These are phyloP conservation scores for Dianthus caryophyllus DNA, from an alignment of 148 eudicot genomes.

Conservation along the genomic window DNA sequence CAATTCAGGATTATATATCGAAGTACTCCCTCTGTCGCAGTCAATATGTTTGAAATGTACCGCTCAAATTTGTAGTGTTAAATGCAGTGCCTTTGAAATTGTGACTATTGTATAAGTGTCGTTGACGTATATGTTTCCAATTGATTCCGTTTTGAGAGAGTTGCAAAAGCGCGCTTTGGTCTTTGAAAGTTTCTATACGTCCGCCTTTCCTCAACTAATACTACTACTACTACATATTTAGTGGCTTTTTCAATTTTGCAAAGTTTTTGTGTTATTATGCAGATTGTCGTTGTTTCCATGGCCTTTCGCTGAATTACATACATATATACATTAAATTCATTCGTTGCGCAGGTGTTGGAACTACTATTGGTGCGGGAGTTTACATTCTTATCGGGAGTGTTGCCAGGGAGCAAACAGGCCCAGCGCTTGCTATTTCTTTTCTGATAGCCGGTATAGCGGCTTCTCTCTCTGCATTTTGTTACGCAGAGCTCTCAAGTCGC, in stretches of 20 bases:
- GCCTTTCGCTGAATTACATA: not conserved
- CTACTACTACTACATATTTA: too few species aligned
- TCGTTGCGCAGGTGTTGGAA: slow-evolving; percentile 90
- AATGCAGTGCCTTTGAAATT: too few species aligned
- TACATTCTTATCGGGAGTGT: slow-evolving; percentile 94
- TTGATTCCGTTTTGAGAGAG: too few species aligned
- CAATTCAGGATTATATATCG: not conserved
- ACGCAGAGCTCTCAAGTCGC: slow-evolving; percentile 52
- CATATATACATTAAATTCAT: not conserved
- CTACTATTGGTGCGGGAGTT: slow-evolving; percentile 96
- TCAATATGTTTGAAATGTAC: too few species aligned
- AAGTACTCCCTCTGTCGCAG: not conserved
- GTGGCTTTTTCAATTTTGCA: too few species aligned
- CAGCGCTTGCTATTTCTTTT: slow-evolving; percentile 81
- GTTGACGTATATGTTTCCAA: too few species aligned
- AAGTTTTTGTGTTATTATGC: too few species aligned
- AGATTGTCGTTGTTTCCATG: not conserved
- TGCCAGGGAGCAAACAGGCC: slow-evolving; percentile 91
- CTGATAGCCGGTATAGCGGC: slow-evolving; percentile 96
- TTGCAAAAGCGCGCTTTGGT: too few species aligned
- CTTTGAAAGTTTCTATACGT: too few species aligned
- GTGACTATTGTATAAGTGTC: too few species aligned
- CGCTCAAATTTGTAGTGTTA: too few species aligned
- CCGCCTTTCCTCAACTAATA: too few species aligned
- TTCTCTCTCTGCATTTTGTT: slow-evolving; percentile 43